phyloP scores from a whole-genome alignment of 768 basidiomycete genomes.

The Pilatotrama ljubarskyi region DNA sequence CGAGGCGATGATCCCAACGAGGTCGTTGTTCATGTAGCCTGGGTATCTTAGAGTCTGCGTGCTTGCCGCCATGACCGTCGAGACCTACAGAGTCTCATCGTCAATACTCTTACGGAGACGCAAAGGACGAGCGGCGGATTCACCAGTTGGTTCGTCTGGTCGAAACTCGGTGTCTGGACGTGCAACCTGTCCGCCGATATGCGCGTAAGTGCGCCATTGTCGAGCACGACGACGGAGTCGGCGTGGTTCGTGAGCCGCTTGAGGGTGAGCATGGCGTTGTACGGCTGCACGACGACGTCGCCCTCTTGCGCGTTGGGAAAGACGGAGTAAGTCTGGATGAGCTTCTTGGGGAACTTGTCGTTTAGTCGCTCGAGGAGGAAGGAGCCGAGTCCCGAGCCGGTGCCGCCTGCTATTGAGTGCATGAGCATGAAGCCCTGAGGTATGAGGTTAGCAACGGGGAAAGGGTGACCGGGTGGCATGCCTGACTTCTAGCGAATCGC shows the following conservation, averaged over 20 bases:
- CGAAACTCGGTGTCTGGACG: slow-evolving; percentile 82
- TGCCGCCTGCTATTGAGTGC: slow-evolving; percentile 98
- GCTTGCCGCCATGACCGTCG: slow-evolving; percentile 97
- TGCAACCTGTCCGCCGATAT: slow-evolving; percentile 93
- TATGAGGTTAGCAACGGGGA: neutral
- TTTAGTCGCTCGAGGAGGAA: slow-evolving; percentile 94
- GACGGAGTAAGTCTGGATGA: slow-evolving; percentile 98
- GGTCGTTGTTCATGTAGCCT: slow-evolving; percentile 99
- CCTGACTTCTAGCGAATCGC: slow-evolving; percentile 89
- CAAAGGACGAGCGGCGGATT: slow-evolving; percentile 21
- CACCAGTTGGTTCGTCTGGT: slow-evolving; percentile 91
- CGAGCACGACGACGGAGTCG: slow-evolving; percentile 95
- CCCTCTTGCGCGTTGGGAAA: slow-evolving; percentile 93
- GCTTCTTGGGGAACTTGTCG: slow-evolving; percentile 98
- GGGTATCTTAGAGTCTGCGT: slow-evolving; percentile 97
- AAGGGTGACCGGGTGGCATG: neutral
- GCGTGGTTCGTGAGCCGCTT: slow-evolving; percentile 95
- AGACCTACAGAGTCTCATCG: slow-evolving; percentile 54
- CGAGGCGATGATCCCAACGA: slow-evolving; percentile 95
- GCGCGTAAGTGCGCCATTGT: slow-evolving; percentile 90
- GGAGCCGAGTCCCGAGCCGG: slow-evolving; percentile 97
- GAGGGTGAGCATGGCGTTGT: slow-evolving; percentile 91
- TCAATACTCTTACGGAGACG: neutral
- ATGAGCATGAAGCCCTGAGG: slow-evolving; percentile 95
- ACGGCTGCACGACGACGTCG: slow-evolving; percentile 98